Evolutionary conservation across 1,284 basidiomycete genomes (phyloP).

Genomic region (Mycena sp.): DNA sequence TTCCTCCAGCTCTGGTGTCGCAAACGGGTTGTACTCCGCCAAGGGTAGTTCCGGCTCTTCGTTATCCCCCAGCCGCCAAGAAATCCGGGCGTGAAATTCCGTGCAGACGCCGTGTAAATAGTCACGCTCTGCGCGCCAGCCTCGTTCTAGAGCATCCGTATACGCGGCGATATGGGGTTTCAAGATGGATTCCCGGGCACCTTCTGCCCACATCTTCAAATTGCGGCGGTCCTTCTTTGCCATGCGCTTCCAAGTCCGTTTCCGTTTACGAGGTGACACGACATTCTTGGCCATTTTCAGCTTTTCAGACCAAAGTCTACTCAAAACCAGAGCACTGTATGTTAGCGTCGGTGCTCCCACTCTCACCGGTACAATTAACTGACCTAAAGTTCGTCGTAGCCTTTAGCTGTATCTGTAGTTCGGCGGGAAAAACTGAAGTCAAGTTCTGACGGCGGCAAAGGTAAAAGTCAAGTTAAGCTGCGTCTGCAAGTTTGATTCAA

Average conservation of each 20-base stretch:
- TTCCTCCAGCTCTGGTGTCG: background rate
- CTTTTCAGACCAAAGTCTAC: no score
- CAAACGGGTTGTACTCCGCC: background rate
- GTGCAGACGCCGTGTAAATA: background rate
- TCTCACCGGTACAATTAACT: no score
- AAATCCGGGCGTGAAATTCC: constrained; percentile 10
- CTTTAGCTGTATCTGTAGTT: no score
- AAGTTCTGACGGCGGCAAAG: no score
- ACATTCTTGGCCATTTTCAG: background rate
- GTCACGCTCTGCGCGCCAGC: background rate
- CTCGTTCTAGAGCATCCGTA: constrained; percentile 2
- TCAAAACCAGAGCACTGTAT: no score
- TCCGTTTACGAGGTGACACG: background rate
- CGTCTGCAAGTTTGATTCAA: no score
- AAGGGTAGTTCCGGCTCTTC: constrained; percentile 11
- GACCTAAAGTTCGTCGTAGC: no score
- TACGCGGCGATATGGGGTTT: background rate
- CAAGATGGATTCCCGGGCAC: background rate
- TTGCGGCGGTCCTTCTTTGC: background rate
- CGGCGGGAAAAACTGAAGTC: no score
- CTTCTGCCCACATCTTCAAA: constrained; percentile 8
- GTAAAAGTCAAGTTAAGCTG: no score
- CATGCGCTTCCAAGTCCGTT: background rate
- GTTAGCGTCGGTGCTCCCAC: no score
- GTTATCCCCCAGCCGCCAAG: background rate